Conservation (phyloP, 2,329 filamentous ascomycete genomes). For the Diaporthe citrichinensis region DNA sequence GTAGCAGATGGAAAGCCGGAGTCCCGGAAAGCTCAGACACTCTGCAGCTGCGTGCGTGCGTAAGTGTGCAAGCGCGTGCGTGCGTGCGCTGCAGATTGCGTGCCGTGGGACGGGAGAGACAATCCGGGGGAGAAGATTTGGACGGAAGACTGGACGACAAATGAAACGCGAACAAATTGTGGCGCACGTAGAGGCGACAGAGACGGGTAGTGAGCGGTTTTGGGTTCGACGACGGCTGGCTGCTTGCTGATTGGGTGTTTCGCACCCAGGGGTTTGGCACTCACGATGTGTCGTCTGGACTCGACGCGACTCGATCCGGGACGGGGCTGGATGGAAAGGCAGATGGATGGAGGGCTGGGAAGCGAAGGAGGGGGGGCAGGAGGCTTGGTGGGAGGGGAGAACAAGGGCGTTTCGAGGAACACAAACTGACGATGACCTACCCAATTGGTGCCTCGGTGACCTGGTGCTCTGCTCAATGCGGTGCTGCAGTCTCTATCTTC, state of each 20-base stretch:
- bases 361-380: not conserved
- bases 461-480: conserved; percentile 12
- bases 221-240: not conserved
- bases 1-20: not conserved
- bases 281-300: conserved; percentile 25
- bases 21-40: conserved; percentile 18
- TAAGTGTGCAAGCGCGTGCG: not conserved
- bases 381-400: not conserved
- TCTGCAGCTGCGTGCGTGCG: conserved; percentile 9
- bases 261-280: conserved; percentile 21
- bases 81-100: conserved; percentile 1
- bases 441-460: not conserved
- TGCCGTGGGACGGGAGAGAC: conserved; percentile 11
- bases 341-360: not conserved
- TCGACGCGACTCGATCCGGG: conserved; percentile 15
- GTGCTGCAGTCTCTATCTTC: not conserved
- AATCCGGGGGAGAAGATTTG: conserved; percentile 17
- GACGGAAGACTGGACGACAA: conserved; percentile 11
- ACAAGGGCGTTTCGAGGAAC: not conserved
- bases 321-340: not conserved
- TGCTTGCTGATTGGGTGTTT: conserved; percentile 22
- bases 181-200: not conserved
- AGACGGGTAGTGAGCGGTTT: not conserved
- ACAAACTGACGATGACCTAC: conserved; percentile 26
- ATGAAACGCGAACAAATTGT: conserved; percentile 23